Conservation (phyloP, 495 filamentous ascomycete genomes). For the Aspergillus egyptiacus region DNA sequence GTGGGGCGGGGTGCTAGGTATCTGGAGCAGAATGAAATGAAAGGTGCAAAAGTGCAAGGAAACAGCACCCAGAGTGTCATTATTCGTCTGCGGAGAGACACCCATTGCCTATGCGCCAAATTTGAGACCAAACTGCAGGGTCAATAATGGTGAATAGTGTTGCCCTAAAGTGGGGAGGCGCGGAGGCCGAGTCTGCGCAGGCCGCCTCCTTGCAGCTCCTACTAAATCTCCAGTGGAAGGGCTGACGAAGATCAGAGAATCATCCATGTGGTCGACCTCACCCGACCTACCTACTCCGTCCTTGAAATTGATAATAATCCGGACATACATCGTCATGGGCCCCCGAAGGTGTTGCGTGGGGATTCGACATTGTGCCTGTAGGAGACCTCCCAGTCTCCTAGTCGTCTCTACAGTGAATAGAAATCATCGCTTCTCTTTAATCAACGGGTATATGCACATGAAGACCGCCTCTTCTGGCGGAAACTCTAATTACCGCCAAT, state of each 20-base stretch:
- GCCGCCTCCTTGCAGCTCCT: slow-evolving; percentile 1
- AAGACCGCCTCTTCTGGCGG: neutral
- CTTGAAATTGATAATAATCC: too few species aligned
- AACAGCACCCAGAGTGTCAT: too few species aligned
- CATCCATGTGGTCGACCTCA: neutral
- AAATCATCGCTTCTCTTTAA: neutral
- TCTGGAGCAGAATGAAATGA: too few species aligned
- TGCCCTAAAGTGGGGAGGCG: neutral
- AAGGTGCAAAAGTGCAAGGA: too few species aligned
- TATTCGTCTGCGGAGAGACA: too few species aligned
- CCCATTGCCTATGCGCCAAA: neutral
- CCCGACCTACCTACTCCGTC: too few species aligned
- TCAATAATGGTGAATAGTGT: neutral
- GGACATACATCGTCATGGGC: too few species aligned
- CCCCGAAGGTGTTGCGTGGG: too few species aligned
- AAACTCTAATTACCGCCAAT: neutral
- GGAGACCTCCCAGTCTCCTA: too few species aligned
- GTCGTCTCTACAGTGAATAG: neutral
- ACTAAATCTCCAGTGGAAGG: neutral
- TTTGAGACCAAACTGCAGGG: neutral
- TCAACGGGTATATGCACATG: slow-evolving; percentile 6
- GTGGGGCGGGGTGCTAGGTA: too few species aligned
- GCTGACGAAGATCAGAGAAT: neutral
- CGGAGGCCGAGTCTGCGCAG: too few species aligned
- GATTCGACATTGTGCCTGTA: too few species aligned